These are phyloP conservation scores for Amanita phalloides DNA, from an alignment of 768 basidiomycete genomes.

Conservation along the genomic window DNA sequence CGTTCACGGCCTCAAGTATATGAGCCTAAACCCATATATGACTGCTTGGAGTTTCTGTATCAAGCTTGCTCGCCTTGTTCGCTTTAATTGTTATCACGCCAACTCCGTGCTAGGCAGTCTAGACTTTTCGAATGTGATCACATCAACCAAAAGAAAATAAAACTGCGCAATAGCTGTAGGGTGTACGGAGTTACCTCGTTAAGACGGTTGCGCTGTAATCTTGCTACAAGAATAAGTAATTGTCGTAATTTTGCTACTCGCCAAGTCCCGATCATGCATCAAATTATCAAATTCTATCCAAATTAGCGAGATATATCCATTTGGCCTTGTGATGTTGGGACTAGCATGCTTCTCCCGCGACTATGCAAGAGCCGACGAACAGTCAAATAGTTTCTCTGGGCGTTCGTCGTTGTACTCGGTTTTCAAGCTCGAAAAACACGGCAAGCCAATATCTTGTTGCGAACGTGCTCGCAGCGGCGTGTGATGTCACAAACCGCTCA, in stretches of 20 bases:
- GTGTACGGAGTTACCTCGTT: not conserved
- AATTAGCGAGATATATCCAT: not conserved
- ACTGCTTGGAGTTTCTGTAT: not conserved
- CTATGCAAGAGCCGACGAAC: not conserved
- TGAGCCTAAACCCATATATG: not conserved
- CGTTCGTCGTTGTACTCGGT: not conserved
- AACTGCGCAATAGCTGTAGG: not conserved
- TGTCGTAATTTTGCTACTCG: not conserved
- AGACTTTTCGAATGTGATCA: not conserved
- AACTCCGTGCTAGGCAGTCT: not conserved
- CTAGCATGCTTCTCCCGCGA: conserved; percentile 2
- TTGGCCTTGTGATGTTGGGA: not conserved
- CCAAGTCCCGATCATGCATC: not conserved
- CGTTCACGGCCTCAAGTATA: not conserved
- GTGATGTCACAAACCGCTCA: not conserved
- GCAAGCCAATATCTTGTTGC: not conserved
- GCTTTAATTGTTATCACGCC: not conserved
- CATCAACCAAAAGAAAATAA: not conserved
- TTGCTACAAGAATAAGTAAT: not conserved
- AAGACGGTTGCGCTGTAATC: not conserved
- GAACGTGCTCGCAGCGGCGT: not conserved
- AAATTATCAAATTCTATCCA: not conserved
- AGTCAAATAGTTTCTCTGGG: not conserved
- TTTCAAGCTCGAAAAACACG: not conserved
- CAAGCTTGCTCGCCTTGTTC: not conserved